Percentiles rank a stretch among this genome's conserved stretches.
phyloP scores from a whole-genome alignment of 2,329 filamentous ascomycete species.

The Fusarium bulbicola region DNA sequence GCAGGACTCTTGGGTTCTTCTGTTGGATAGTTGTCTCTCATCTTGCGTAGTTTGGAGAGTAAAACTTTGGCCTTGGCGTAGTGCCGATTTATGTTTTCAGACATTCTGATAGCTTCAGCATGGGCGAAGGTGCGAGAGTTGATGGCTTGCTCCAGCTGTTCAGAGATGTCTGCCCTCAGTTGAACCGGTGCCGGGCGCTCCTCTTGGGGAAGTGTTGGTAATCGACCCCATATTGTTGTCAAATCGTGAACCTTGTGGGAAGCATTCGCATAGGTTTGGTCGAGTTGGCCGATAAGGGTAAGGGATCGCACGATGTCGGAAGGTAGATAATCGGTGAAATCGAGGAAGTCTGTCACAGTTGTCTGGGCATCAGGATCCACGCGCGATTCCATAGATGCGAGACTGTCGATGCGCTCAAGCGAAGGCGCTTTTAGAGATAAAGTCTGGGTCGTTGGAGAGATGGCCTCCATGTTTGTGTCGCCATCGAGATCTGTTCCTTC shows the following conservation, averaged over 20 bases:
- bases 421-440: slow-evolving; percentile 41
- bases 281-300: slow-evolving; percentile 71
- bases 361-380: slow-evolving; percentile 74
- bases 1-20: slow-evolving; percentile 63
- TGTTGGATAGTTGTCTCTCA: slow-evolving; percentile 68
- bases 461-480: slow-evolving; percentile 38
- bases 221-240: slow-evolving; percentile 64
- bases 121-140: slow-evolving; percentile 66
- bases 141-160: slow-evolving; percentile 63
- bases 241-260: slow-evolving; percentile 65
- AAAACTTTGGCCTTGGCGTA: slow-evolving; percentile 68
- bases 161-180: slow-evolving; percentile 69
- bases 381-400: slow-evolving; percentile 57
- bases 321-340: slow-evolving; percentile 75
- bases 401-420: slow-evolving; percentile 47
- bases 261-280: slow-evolving; percentile 65
- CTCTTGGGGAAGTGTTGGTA: slow-evolving; percentile 59
- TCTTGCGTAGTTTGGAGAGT: slow-evolving; percentile 65
- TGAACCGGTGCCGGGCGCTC: slow-evolving; percentile 58
- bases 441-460: slow-evolving; percentile 43
- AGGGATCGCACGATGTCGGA: slow-evolving; percentile 73
- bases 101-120: slow-evolving; percentile 70
- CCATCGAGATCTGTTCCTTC: slow-evolving; percentile 35
- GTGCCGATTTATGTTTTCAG: slow-evolving; percentile 70
- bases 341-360: slow-evolving; percentile 75